Evolutionary conservation across 768 basidiomycete species (phyloP).

Genomic region (Agaricus blazei): DNA sequence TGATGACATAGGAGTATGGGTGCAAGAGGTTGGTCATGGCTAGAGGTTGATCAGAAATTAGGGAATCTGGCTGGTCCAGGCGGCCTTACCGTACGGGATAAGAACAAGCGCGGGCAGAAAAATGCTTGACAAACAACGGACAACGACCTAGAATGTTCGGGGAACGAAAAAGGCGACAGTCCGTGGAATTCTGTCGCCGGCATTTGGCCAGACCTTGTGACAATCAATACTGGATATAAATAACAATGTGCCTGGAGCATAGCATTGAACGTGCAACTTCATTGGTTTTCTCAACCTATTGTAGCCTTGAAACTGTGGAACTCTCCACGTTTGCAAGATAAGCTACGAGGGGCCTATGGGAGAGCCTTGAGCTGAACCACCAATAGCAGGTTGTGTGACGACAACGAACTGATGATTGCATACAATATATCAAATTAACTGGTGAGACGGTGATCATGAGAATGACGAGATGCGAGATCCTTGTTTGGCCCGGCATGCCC

Average conservation of each 20-base stretch:
- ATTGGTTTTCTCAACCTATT: not conserved
- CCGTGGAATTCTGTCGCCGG: not conserved
- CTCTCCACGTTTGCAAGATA: too few relatives aligned
- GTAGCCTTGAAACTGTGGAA: too few relatives aligned
- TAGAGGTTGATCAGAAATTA: not conserved
- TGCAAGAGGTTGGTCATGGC: slow-evolving; percentile 1
- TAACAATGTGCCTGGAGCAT: not conserved
- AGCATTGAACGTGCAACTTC: too few relatives aligned
- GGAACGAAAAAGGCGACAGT: not conserved
- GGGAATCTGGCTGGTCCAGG: not conserved
- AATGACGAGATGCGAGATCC: too few relatives aligned
- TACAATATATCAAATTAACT: too few relatives aligned
- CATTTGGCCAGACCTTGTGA: not conserved
- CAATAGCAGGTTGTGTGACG: too few relatives aligned
- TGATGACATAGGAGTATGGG: not conserved
- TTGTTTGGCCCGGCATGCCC: too few relatives aligned
- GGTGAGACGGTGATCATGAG: too few relatives aligned
- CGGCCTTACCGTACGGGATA: slow-evolving; percentile 1
- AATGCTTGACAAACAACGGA: too few relatives aligned
- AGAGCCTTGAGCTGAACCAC: too few relatives aligned
- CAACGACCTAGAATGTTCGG: not conserved
- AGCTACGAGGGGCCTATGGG: too few relatives aligned
- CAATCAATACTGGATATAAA: not conserved
- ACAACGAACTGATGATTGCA: too few relatives aligned
- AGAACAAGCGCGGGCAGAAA: not conserved